phyloP scores from a whole-genome alignment of 352 stramenopile genomes.

The Globisporangium parvum region DNA sequence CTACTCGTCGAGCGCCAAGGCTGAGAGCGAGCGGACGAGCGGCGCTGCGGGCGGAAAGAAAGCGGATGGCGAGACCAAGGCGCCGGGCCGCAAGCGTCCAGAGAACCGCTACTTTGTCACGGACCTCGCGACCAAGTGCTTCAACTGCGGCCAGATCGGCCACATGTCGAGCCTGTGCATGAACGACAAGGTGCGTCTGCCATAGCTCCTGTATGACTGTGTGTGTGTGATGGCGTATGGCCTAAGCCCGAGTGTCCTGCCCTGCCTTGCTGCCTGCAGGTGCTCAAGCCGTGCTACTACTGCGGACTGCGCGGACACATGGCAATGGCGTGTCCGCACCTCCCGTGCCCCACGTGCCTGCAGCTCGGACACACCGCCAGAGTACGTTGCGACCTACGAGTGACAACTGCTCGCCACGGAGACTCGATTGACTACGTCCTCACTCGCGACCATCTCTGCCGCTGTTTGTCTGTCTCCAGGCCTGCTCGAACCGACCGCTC shows the following conservation, averaged over 20 bases:
- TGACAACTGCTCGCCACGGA: not conserved
- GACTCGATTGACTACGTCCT: not conserved
- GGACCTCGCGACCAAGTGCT: constrained; percentile 80
- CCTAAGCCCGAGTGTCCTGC: not conserved
- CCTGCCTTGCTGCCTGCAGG: constrained; percentile 9
- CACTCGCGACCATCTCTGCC: not conserved
- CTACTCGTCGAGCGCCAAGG: constrained; percentile 19
- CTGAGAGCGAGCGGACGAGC: constrained; percentile 14
- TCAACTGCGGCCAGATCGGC: constrained; percentile 74
- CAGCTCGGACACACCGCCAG: constrained; percentile 61
- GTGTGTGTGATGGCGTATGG: not conserved
- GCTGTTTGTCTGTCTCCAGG: constrained; percentile 12
- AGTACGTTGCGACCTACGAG: constrained; percentile 19
- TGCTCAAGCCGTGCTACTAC: constrained; percentile 74
- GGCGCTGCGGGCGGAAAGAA: constrained; percentile 3
- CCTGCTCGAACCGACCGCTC: constrained; percentile 50
- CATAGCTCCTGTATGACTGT: not conserved
- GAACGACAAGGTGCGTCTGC: constrained; percentile 41
- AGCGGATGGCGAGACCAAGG: constrained; percentile 17
- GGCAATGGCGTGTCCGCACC: constrained; percentile 55
- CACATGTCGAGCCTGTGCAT: constrained; percentile 73
- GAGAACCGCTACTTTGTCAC: constrained; percentile 81
- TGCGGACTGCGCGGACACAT: constrained; percentile 70
- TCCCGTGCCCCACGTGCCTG: constrained; percentile 62
- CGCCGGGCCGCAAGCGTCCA: constrained; percentile 32